Evolutionary conservation across 495 filamentous ascomycete species (phyloP), one percentile per base, ranked within the genome.

Genomic region (Hypoxylon fragiforme): DNA sequence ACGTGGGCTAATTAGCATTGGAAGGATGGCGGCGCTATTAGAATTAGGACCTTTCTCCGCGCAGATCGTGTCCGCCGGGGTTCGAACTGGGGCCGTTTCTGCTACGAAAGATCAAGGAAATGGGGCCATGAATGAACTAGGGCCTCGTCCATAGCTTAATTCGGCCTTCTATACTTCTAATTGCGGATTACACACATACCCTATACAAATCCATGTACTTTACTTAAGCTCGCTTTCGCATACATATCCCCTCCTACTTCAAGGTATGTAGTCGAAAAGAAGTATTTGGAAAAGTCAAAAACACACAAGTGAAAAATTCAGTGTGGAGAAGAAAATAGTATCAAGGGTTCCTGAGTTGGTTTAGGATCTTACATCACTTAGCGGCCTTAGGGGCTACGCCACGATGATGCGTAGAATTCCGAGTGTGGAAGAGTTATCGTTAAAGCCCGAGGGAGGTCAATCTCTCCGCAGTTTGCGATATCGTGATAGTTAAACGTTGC

Each of bases 301-400:
- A n/a, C n/a, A n/a, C n/a, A n/a, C n/a, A n/a, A n/a, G n/a, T 26
- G 58, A 62, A 42, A 57, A 62, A 57, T 47, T 39, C 47, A 55
- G 42, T 47, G n/a, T 43, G 37, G 43, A 40, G 26, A 18, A 28
- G 44, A 30, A 43, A 13, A 36, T 11, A 44, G 22, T 34, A 61
- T 30, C 21, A 42, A 44, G 42, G 46, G 18, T 56, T 34, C 37
- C 24, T 21, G 32, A 30, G 7, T 22, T 13, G 32, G 45, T 30
- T 24, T 15, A 20, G 14, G 22, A 49, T 40, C 15, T 9, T 20
- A 40, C 35, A 22, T 32, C 45, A 30, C 44, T 42, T 18, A 21
- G n/a, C n/a, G n/a, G n/a, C n/a, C n/a, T n/a, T n/a, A n/a, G n/a
- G n/a, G 20, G 15, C 47, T 35, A 36, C 40, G 41, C 41, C 39